phyloP scores from a whole-genome alignment of 352 stramenopile genomes.

The Pythium grandisporangium region DNA sequence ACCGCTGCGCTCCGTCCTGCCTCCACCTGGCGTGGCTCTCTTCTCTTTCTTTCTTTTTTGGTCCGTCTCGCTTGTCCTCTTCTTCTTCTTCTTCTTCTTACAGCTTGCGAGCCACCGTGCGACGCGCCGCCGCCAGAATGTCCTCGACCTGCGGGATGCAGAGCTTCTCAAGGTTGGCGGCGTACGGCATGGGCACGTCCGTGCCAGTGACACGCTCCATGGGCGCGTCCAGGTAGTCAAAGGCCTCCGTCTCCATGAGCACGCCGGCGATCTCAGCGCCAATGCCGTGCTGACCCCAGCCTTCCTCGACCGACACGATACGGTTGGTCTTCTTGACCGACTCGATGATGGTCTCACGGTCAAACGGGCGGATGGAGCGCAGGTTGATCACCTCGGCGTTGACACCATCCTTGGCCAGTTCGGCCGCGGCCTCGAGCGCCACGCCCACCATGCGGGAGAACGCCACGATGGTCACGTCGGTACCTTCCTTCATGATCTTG shows the following conservation, averaged over 20 bases:
- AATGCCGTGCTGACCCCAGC: constrained; percentile 95
- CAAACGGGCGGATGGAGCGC: constrained; percentile 93
- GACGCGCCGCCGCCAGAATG: constrained; percentile 90
- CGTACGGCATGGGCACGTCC: constrained; percentile 99
- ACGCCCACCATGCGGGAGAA: constrained; percentile 96
- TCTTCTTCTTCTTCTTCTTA: too few relatives aligned
- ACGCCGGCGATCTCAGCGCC: constrained; percentile 97
- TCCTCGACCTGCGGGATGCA: constrained; percentile 94
- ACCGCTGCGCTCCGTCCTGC: too few relatives aligned
- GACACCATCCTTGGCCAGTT: constrained; percentile 92
- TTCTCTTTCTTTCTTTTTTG: too few relatives aligned
- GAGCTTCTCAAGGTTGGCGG: constrained; percentile 93
- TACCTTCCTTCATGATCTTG: constrained; percentile 96
- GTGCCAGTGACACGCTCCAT: constrained; percentile 96
- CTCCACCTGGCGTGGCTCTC: too few relatives aligned
- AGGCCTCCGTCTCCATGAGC: constrained; percentile 96
- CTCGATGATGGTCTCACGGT: constrained; percentile 95
- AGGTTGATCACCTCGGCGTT: constrained; percentile 94
- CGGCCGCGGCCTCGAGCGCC: constrained; percentile 93
- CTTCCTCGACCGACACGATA: constrained; percentile 97
- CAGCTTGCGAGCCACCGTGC: constrained; percentile 66
- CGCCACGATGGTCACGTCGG: constrained; percentile 97
- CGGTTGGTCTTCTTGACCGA: constrained; percentile 98
- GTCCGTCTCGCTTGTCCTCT: too few relatives aligned
- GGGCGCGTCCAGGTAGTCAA: constrained; percentile 99